These are phyloP conservation scores for Sphaerulina vaccinii DNA, from an alignment of 2,329 filamentous ascomycete genomes.

Conservation along the genomic window DNA sequence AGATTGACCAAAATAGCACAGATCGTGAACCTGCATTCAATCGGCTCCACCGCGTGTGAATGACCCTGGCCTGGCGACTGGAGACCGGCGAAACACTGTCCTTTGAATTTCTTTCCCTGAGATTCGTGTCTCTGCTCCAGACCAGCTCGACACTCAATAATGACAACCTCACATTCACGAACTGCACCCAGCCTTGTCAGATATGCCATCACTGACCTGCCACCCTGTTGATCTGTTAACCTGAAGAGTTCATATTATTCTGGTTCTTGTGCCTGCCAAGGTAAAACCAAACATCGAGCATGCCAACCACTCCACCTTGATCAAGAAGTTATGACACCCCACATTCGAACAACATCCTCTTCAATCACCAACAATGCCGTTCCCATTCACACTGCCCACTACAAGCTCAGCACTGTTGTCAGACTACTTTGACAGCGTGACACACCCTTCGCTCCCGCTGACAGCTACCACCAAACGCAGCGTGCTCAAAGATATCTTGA, in stretches of 20 bases:
- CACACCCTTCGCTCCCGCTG: conserved; percentile 85
- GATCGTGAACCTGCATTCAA: not conserved
- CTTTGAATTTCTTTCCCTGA: too few relatives aligned
- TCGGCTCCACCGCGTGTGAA: not conserved
- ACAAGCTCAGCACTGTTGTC: conserved; percentile 85
- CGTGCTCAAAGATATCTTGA: conserved; percentile 77
- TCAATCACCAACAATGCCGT: conserved; percentile 65
- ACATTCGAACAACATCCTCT: not conserved
- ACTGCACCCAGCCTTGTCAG: too few relatives aligned
- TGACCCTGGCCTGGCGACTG: not conserved
- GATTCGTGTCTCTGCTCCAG: too few relatives aligned
- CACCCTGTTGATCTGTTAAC: too few relatives aligned
- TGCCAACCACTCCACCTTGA: not conserved
- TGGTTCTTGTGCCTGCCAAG: too few relatives aligned
- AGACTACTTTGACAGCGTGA: conserved; percentile 70
- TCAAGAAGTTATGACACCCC: too few relatives aligned
- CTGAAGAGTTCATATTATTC: too few relatives aligned
- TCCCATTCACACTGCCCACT: conserved; percentile 82
- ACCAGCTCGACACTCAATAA: too few relatives aligned
- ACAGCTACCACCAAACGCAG: conserved; percentile 79
- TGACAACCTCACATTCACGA: too few relatives aligned
- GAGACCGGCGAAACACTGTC: not conserved
- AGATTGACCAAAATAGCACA: not conserved
- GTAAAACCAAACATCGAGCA: not conserved
- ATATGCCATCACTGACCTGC: too few relatives aligned